Conservation (phyloP, 78 protist species). For the Acrasis kona region DNA sequence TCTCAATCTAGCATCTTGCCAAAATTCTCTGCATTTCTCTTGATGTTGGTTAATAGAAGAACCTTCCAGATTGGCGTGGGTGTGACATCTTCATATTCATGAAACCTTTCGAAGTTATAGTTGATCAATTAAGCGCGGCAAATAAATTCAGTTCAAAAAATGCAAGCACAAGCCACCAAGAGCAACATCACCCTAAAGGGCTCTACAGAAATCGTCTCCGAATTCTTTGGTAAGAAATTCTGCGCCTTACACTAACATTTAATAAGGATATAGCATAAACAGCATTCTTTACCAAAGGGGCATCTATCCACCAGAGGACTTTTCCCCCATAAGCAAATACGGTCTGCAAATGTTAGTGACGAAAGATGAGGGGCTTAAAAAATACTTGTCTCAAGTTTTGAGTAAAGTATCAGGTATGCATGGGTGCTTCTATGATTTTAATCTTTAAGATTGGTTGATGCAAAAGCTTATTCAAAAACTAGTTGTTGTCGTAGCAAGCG, state of each 20-base stretch:
- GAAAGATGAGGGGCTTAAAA: constrained; percentile 63
- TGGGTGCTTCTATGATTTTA: background rate
- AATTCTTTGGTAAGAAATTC: constrained; percentile 84
- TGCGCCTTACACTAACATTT: background rate
- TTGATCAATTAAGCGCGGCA: no score
- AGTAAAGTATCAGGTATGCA: constrained; percentile 52
- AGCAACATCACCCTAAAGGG: constrained; percentile 85
- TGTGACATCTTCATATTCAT: no score
- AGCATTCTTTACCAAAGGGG: constrained; percentile 88
- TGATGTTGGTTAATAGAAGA: no score
- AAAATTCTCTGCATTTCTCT: no score
- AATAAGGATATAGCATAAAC: constrained; percentile 11
- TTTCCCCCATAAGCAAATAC: constrained; percentile 70
- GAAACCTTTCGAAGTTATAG: no score
- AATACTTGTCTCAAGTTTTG: constrained; percentile 74
- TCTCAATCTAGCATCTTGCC: no score
- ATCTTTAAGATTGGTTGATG: constrained; percentile 75
- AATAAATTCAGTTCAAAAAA: no score
- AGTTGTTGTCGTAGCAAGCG: constrained; percentile 79
- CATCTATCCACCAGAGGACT: constrained; percentile 90
- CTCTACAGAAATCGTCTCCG: constrained; percentile 85
- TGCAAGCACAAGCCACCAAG: background rate
- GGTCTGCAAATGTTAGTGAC: constrained; percentile 81
- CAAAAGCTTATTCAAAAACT: constrained; percentile 76
- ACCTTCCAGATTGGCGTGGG: no score